A percentile compares a stretch with the other conserved stretches of the same genome.
These are phyloP conservation scores for Cryptococcus neoformans DNA, from an alignment of 1,284 basidiomycete genomes.

Conservation along the genomic window DNA sequence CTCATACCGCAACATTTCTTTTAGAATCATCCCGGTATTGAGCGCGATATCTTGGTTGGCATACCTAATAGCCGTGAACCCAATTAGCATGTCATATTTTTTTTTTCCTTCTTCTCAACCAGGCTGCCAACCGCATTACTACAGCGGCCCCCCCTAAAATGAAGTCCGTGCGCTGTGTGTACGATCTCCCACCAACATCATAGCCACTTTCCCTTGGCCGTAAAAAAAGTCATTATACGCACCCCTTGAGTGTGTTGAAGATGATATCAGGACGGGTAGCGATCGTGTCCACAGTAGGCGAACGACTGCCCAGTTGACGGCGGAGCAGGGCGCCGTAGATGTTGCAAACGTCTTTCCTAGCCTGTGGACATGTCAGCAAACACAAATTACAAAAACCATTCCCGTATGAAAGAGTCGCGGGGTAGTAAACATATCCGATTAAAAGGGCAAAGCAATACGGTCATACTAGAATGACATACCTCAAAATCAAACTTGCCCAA, in stretches of 20 bases:
- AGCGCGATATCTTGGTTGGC: conserved; percentile 92
- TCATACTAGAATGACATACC: conserved; percentile 53
- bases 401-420: background rate
- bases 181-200: background rate
- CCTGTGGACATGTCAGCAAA: conserved; percentile 33
- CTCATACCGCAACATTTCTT: conserved; percentile 96
- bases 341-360: conserved; percentile 87
- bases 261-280: conserved; percentile 80
- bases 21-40: conserved; percentile 97
- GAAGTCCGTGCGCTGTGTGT: background rate
- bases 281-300: conserved; percentile 94
- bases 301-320: conserved; percentile 87
- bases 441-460: background rate
- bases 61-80: conserved; percentile 55
- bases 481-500: conserved; percentile 93
- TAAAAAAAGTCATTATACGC: conserved; percentile 11
- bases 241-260: conserved; percentile 78
- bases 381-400: background rate
- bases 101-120: background rate
- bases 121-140: background rate
- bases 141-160: background rate
- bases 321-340: conserved; percentile 96
- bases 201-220: background rate
- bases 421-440: background rate
- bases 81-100: background rate